Evolutionary conservation across 2,329 filamentous ascomycete genomes (phyloP).

Genomic region (Exophiala lecanii-corni): DNA sequence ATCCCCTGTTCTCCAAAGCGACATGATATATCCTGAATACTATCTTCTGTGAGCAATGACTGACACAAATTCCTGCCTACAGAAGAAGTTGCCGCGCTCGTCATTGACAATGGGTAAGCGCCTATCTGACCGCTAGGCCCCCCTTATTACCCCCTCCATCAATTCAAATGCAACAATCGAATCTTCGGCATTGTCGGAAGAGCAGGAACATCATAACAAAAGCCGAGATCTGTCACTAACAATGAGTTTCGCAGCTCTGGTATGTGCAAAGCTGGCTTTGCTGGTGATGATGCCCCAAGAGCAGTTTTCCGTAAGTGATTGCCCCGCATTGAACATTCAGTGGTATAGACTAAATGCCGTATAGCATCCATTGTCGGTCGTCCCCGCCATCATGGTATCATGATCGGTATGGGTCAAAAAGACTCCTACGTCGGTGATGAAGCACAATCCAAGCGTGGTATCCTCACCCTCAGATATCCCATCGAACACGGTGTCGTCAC

Average conservation of each 20-base stretch:
- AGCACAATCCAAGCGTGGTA: conserved; percentile 99
- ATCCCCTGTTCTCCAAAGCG: conserved; percentile 36
- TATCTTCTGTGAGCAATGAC: conserved; percentile 24
- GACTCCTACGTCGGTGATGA: conserved; percentile 99
- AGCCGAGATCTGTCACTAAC: conserved; percentile 20
- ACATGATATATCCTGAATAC: conserved; percentile 5
- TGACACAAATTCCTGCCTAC: conserved; percentile 40
- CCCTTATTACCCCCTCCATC: conserved; percentile 10
- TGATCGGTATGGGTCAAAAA: conserved; percentile 99
- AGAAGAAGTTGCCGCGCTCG: conserved; percentile 99
- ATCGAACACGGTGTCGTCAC: conserved; percentile 99
- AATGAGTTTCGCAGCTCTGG: conserved; percentile 68
- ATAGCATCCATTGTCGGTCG: conserved; percentile 98
- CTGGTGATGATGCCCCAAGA: conserved; percentile 99
- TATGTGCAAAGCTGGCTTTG: conserved; percentile 99
- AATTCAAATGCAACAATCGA: not conserved
- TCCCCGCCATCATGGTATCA: conserved; percentile 99
- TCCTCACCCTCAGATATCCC: conserved; percentile 97
- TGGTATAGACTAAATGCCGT: conserved; percentile 5
- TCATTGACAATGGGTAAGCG: conserved; percentile 99
- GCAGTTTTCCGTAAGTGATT: conserved; percentile 96
- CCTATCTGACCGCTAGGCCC: conserved; percentile 9
- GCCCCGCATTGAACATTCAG: conserved; percentile 9
- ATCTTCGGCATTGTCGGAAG: conserved; percentile 13
- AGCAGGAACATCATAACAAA: conserved; percentile 10